A percentile compares a stretch with the other conserved stretches of the same genome.
These are phyloP conservation scores for Trichaptum fuscoviolaceum DNA, from an alignment of 768 basidiomycete species.

Conservation along the genomic window DNA sequence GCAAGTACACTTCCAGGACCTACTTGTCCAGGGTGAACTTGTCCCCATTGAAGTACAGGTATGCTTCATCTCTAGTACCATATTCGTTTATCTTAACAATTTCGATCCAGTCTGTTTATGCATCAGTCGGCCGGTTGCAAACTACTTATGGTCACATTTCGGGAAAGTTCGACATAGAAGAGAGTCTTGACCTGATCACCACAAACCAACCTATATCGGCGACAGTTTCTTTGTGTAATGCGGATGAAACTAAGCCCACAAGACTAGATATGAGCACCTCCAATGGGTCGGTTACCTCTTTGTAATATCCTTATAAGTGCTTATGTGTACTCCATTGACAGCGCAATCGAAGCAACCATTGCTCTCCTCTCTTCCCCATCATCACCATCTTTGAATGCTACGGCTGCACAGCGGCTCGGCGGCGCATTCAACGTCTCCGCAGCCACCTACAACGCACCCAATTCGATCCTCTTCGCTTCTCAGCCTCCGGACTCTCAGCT, in stretches of 20 bases:
- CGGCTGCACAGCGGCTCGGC: slow-evolving; percentile 8
- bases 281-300: neutral
- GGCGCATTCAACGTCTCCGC: slow-evolving; percentile 29
- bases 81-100: neutral
- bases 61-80: neutral
- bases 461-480: slow-evolving; percentile 25
- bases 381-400: neutral
- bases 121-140: neutral
- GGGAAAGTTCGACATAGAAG: neutral
- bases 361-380: slow-evolving; percentile 14
- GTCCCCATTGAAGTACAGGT: neutral
- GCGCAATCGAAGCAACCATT: slow-evolving; percentile 16
- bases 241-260: neutral
- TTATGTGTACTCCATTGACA: slow-evolving; percentile 2
- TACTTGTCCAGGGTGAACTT: neutral
- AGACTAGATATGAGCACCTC: neutral
- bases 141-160: neutral
- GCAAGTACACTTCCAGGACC: neutral
- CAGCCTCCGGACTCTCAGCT: slow-evolving; percentile 32
- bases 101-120: neutral
- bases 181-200: neutral
- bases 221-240: neutral
- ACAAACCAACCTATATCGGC: neutral
- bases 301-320: neutral
- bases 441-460: slow-evolving; percentile 28